phyloP scores from a whole-genome alignment of 345 rosid genomes.

The Salix dunnii region DNA sequence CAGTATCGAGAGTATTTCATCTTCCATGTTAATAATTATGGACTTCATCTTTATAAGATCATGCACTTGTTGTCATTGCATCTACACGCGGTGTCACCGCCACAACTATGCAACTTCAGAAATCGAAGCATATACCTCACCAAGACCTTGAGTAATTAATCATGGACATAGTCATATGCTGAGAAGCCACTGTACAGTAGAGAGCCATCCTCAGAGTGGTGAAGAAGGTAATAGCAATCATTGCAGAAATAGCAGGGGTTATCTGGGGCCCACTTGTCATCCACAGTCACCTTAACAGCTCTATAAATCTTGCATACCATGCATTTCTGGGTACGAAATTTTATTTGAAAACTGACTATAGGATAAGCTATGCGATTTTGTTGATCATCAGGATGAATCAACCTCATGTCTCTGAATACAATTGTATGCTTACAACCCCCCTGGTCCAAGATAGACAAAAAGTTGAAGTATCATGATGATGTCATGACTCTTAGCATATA shows the following conservation, averaged over 20 bases:
- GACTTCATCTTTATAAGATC: background rate
- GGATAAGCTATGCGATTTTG: conserved; percentile 70
- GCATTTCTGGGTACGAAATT: conserved; percentile 57
- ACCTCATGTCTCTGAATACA: conserved; percentile 79
- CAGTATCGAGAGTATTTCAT: too few species aligned
- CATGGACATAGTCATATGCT: conserved; percentile 48
- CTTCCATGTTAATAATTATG: background rate
- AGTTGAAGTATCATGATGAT: background rate
- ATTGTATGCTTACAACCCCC: conserved; percentile 86
- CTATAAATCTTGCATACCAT: conserved; percentile 53
- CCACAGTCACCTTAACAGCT: conserved; percentile 53
- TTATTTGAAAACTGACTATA: conserved; percentile 40
- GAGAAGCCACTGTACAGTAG: conserved; percentile 38
- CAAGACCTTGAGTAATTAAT: conserved; percentile 2
- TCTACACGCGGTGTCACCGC: background rate
- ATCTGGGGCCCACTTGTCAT: conserved; percentile 66
- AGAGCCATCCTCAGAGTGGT: conserved; percentile 38
- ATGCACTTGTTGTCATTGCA: background rate
- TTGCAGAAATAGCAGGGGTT: conserved; percentile 81
- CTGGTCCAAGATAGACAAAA: conserved; percentile 32
- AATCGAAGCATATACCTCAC: background rate
- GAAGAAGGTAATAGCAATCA: conserved; percentile 63
- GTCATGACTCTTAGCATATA: background rate
- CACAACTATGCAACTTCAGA: background rate
- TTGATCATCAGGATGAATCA: conserved; percentile 68